Base-by-base conservation (phyloP, 306 rosid genomes). In the Quercus alba region DNA sequence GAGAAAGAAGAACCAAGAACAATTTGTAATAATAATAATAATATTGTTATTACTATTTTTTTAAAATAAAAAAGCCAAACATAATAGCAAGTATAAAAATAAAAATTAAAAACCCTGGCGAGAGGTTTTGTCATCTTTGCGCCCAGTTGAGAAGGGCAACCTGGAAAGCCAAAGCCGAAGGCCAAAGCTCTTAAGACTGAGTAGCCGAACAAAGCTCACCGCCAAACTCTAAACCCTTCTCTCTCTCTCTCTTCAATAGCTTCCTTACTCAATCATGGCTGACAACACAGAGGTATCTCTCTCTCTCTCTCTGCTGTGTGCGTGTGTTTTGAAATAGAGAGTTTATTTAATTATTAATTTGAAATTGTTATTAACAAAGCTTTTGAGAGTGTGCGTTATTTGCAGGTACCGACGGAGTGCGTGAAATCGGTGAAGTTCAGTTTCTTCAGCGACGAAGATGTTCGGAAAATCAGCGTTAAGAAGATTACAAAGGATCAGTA, bases 351-450 rank as follows among this genome's bases (percentile, higher is more conserved):
- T 12, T 21, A 58, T 26, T 21, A 58, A 21, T n/a, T 58, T 38
- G 30, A 12, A 59, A 25, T 23, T 2, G 6, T 7, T 0, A 1
- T 49, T 13, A 12, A 49, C 72, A 28, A 26, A 10, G 23, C 61
- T 73, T 3, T 30, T 25, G 55, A 52, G 62, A 17, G 33, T 20
- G 15, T 62, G 38, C 23, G 26, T 61, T 57, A 70, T 86, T 14
- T 49, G 75, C 89, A 90, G 98, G 90, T 80, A n/a, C 89, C 90
- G 8, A 82, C 97, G 5, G 88, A 89, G 73, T 75, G 82, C 26
- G 89, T 91, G 1, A 81, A 88, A 82, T 84, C 85, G 1, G 92
- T 95, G 19, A 81, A 79, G 4, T 95, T 93, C 84, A 80, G 96
- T 75, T 93, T 95, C 86, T 69, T 86, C 19, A 86, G 96, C 1